Base-by-base conservation (phyloP, 768 basidiomycete species). In the Royoungia palumana region DNA sequence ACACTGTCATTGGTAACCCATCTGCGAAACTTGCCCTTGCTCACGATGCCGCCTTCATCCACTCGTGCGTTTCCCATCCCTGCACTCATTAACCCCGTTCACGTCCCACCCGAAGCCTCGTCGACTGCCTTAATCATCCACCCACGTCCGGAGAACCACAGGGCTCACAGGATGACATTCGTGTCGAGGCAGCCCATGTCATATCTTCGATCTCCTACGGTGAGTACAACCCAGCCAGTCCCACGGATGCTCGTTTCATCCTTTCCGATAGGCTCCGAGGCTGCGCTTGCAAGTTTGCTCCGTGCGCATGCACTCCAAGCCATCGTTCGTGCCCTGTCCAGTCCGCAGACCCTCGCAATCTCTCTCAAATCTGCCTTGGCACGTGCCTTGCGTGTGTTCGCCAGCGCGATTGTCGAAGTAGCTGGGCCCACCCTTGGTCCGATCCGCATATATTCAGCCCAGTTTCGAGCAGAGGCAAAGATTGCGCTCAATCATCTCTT, bases 1-100 rank as follows among this genome's bases (percentile, higher is more conserved):
- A 90, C 64, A 63, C 74, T 1, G 83, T 89, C 41, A 89, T 90
- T 34, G 89, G 89, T 2, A 91, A 89, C 53, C 87, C 86, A 0
- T 77, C 80, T 0, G 85, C 85, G 1, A 91, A 91, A 63, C 60
- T 73, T 2, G 64, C 75, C 13, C 67, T 87, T 1, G 79, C 82
- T 1, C 67, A 72, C 36, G 84, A 90, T 55, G 69, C 75, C 12
- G 63, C 60, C 3, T 81, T 83, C 59, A 69, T 90, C 16, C 70
- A 73, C 54, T 73, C 69, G 83, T 86, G 56, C 59, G 76, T 71
- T n/a, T 1, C 20, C 0, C 35, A 3, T 17, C 41, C 19, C 38
- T 35, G 39, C 46, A 34, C 43, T 21, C 20, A 47, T 28, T 34
- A 21, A 46, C 34, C 0, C 22, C 34, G 11, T 21, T 50, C 41